Conservation (phyloP, 345 rosid genomes). For the Brassica napus region DNA sequence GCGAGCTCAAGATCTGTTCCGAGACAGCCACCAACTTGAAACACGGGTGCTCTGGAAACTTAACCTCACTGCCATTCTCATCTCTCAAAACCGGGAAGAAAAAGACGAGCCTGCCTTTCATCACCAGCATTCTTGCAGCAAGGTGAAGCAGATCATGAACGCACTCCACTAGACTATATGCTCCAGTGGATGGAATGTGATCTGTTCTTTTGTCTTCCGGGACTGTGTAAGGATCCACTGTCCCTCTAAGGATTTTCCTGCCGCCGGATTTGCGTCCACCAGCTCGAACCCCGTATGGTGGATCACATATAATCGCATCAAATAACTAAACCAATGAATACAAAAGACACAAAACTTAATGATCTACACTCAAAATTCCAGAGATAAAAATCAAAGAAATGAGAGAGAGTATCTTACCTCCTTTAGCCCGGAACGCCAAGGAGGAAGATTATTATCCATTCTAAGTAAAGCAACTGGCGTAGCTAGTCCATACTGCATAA, state of each 20-base stretch:
- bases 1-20: constrained; percentile 85
- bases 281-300: constrained; percentile 96
- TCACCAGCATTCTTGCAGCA: constrained; percentile 82
- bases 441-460: constrained; percentile 95
- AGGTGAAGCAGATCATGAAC: constrained; percentile 89
- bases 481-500: constrained; percentile 93
- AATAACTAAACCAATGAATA: constrained; percentile 53
- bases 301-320: constrained; percentile 91
- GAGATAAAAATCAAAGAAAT: background rate
- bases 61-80: constrained; percentile 47
- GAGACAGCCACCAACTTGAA: constrained; percentile 69
- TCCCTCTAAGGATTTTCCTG: constrained; percentile 82
- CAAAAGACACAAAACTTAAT: background rate
- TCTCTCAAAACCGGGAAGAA: constrained; percentile 84
- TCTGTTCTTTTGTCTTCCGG: constrained; percentile 84
- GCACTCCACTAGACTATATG: constrained; percentile 85
- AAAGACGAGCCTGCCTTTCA: constrained; percentile 88
- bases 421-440: constrained; percentile 82
- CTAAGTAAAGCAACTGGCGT: constrained; percentile 77
- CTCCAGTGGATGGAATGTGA: constrained; percentile 92
- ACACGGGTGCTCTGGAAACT: constrained; percentile 80
- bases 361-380: background rate
- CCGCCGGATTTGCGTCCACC: constrained; percentile 99
- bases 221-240: constrained; percentile 76
- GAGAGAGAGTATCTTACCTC: constrained; percentile 58